A percentile compares a stretch with the other conserved stretches of the same genome.
Conservation (phyloP, 2,329 filamentous ascomycete species). For the Epichloe gansuensis region DNA sequence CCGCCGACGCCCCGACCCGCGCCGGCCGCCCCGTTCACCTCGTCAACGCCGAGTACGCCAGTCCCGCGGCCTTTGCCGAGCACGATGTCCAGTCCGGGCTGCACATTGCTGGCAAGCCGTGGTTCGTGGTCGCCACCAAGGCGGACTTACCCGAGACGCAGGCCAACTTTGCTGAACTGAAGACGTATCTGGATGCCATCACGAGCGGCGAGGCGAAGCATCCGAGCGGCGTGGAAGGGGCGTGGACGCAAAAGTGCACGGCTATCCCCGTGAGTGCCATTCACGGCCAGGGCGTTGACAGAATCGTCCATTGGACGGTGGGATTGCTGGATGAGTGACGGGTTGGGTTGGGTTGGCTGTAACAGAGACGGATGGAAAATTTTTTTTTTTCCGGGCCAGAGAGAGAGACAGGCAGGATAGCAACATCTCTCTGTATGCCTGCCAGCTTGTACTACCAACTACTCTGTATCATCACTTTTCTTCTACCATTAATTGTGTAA, state of each 20-base stretch:
- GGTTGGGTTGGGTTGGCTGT: background rate
- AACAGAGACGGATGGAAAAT: too few species aligned
- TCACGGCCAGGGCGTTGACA: slow-evolving; percentile 67
- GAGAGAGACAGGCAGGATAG: too few species aligned
- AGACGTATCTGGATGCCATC: slow-evolving; percentile 57
- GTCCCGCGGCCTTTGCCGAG: slow-evolving; percentile 1
- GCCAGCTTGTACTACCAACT: too few species aligned
- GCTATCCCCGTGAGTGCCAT: slow-evolving; percentile 86
- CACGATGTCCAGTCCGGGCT: slow-evolving; percentile 26
- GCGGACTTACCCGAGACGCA: slow-evolving; percentile 72
- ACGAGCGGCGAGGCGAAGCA: slow-evolving; percentile 52
- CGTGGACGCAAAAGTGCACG: slow-evolving; percentile 49
- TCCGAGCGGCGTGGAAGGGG: slow-evolving; percentile 52
- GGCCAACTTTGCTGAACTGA: slow-evolving; percentile 60
- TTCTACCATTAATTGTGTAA: too few species aligned
- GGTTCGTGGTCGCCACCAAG: slow-evolving; percentile 93
- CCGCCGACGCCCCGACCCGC: slow-evolving; percentile 25
- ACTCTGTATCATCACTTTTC: too few species aligned
- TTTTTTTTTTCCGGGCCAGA: too few species aligned
- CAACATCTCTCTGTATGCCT: too few species aligned
- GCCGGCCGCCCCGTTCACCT: slow-evolving; percentile 15
- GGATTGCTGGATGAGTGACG: slow-evolving; percentile 44
- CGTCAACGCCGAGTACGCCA: slow-evolving; percentile 11
- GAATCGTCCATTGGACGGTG: slow-evolving; percentile 61
- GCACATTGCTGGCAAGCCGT: slow-evolving; percentile 87